These are phyloP conservation scores for Entomophthora muscae DNA, from an alignment of 371 early-diverging fungal genomes.

Conservation along the genomic window DNA sequence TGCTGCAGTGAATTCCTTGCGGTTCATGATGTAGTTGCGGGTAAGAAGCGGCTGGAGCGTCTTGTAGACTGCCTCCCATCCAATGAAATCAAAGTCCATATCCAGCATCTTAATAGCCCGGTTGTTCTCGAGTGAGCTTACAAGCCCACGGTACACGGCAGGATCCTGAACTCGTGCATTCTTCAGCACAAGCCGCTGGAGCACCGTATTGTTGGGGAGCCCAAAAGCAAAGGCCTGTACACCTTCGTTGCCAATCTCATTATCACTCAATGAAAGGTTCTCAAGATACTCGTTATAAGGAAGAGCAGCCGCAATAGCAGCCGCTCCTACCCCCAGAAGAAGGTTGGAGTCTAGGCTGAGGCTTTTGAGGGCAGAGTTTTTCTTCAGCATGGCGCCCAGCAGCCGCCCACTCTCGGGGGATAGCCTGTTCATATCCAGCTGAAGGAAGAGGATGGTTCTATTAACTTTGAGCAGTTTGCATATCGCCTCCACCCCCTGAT, in stretches of 20 bases:
- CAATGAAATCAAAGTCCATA: background rate
- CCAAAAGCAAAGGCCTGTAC: background rate
- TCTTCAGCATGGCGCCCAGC: background rate
- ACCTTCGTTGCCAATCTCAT: background rate
- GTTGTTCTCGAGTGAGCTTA: background rate
- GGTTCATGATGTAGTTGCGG: background rate
- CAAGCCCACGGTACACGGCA: background rate
- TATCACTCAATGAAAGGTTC: background rate
- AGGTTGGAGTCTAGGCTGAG: background rate
- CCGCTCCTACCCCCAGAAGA: background rate
- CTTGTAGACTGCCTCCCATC: background rate
- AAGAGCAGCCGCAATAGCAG: background rate
- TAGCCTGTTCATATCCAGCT: background rate
- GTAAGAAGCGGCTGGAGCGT: background rate
- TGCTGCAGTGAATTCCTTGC: background rate
- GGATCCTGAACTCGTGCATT: background rate
- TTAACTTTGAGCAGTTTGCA: background rate
- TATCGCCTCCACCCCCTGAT: background rate
- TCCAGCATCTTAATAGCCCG: background rate
- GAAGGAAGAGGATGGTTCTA: background rate
- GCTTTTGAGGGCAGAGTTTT: background rate
- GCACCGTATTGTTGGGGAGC: background rate
- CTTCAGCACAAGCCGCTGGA: background rate
- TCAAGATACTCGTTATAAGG: background rate
- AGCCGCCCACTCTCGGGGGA: background rate